Percentiles rank a stretch among this genome's conserved stretches.
phyloP scores from a whole-genome alignment of 2,329 filamentous ascomycete species.

The Tolypocladium nubicola region DNA sequence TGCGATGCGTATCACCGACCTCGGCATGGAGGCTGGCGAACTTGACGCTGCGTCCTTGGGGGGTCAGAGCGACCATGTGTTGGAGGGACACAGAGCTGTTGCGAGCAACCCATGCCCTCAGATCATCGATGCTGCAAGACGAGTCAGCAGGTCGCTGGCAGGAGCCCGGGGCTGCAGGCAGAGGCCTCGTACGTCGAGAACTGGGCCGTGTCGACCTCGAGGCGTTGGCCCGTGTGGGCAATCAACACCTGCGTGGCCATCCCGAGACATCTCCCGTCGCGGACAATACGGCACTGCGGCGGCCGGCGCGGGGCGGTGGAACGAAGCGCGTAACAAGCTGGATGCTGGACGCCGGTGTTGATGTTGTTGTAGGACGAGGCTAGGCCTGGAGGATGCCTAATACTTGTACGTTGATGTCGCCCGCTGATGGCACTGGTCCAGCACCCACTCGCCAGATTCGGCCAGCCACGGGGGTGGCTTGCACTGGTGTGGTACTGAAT shows the following conservation, averaged over 20 bases:
- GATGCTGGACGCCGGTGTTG: background rate
- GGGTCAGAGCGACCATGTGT: conserved; percentile 79
- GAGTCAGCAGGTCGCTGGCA: background rate
- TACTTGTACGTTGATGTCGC: background rate
- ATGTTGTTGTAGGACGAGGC: background rate
- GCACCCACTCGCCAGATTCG: background rate
- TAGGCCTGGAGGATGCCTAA: background rate
- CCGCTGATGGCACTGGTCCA: background rate
- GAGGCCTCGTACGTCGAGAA: conserved; percentile 54
- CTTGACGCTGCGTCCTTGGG: conserved; percentile 75
- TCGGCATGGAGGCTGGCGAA: conserved; percentile 70
- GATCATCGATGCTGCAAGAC: conserved; percentile 60
- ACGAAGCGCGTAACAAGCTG: background rate
- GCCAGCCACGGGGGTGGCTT: background rate
- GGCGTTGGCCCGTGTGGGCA: conserved; percentile 82
- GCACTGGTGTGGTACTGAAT: background rate
- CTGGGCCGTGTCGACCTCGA: conserved; percentile 65
- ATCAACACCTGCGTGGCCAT: conserved; percentile 90
- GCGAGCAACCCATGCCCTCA: conserved; percentile 70
- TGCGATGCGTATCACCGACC: conserved; percentile 34
- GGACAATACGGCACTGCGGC: conserved; percentile 15
- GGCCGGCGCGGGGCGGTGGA: conserved; percentile 5
- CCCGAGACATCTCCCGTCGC: conserved; percentile 41
- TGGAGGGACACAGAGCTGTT: conserved; percentile 63
- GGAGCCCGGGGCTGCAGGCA: background rate